These are phyloP conservation scores for Salix brachista DNA, from an alignment of 345 rosid species.

Conservation along the genomic window DNA sequence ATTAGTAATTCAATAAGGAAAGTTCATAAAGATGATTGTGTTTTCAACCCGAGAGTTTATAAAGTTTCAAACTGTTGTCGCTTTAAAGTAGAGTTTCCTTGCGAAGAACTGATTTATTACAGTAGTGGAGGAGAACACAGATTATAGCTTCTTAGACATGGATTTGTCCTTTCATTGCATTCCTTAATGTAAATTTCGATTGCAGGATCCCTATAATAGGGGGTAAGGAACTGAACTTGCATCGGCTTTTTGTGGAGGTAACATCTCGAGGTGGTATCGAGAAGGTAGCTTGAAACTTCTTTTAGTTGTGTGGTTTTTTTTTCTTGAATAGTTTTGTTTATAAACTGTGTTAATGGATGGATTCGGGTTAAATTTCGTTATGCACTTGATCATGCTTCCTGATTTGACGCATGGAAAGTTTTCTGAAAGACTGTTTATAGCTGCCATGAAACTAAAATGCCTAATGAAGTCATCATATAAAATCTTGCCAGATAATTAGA, in stretches of 20 bases:
- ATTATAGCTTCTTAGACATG: background rate
- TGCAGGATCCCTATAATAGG: slow-evolving; percentile 91
- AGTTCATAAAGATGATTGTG: background rate
- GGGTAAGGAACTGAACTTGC: slow-evolving; percentile 85
- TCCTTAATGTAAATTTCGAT: slow-evolving; percentile 1
- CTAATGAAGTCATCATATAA: background rate
- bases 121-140: background rate
- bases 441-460: background rate
- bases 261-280: slow-evolving; percentile 92
- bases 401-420: background rate
- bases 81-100: background rate
- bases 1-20: background rate
- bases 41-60: background rate
- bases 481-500: background rate
- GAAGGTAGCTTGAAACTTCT: slow-evolving; percentile 49
- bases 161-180: background rate
- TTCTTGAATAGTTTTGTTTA: background rate
- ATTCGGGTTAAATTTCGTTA: background rate
- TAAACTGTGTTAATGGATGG: background rate
- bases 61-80: background rate
- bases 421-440: too few relatives aligned
- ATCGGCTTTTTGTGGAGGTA: slow-evolving; percentile 85
- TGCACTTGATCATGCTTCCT: background rate
- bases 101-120: background rate
- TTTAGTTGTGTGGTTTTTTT: background rate